phyloP scores from a whole-genome alignment of 768 basidiomycete genomes.

The Leucocoprinus birnbaumii region DNA sequence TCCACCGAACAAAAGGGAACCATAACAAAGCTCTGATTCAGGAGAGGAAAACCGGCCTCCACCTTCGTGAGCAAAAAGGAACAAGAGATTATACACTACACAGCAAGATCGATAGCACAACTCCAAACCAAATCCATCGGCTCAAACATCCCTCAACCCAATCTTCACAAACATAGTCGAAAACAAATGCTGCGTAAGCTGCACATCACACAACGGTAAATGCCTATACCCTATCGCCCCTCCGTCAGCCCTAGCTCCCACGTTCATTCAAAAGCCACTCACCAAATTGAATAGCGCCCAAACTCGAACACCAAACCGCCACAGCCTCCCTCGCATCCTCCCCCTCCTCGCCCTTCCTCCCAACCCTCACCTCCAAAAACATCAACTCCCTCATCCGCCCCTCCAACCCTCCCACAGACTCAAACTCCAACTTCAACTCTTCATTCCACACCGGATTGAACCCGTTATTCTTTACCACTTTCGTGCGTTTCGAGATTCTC shows the following conservation, averaged over 20 bases:
- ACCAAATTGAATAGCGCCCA: conserved; percentile 77
- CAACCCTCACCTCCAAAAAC: conserved; percentile 78
- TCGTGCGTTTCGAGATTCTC: conserved; percentile 57
- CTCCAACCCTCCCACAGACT: conserved; percentile 53
- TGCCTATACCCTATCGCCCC: conserved; percentile 73
- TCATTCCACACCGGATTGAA: conserved; percentile 93
- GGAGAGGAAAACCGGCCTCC: too few species aligned
- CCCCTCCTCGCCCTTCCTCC: conserved; percentile 59
- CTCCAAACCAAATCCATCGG: too few species aligned
- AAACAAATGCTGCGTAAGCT: conserved; percentile 87
- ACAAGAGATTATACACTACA: too few species aligned
- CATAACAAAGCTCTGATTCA: too few species aligned
- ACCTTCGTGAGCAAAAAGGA: too few species aligned
- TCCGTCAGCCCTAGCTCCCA: not conserved
- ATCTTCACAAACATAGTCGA: conserved; percentile 88
- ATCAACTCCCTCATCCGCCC: conserved; percentile 75
- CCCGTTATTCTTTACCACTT: conserved; percentile 77
- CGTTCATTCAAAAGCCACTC: conserved; percentile 10
- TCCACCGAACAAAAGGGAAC: too few species aligned
- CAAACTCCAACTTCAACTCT: conserved; percentile 65
- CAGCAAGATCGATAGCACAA: too few species aligned
- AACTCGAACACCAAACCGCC: conserved; percentile 68
- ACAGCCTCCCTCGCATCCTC: conserved; percentile 51
- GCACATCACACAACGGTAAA: conserved; percentile 83
- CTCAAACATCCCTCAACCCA: conserved; percentile 37